Percentiles rank a stretch among this genome's conserved stretches.
These are phyloP conservation scores for Pholiota conissans DNA, from an alignment of 768 basidiomycete genomes.

Conservation along the genomic window DNA sequence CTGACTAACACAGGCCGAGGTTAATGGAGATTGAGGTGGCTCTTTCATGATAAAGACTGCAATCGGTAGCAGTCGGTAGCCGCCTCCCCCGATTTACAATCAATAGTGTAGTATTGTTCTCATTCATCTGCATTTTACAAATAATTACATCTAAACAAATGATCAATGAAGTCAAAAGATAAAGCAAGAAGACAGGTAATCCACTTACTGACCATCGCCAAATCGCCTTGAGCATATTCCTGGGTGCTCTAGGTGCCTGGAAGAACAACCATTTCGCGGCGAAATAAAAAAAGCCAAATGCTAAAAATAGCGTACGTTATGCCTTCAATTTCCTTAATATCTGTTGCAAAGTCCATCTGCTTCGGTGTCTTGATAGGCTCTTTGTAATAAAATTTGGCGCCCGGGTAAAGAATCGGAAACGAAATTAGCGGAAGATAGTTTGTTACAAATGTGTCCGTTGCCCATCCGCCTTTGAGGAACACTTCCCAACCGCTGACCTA, in stretches of 20 bases:
- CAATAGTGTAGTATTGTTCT: background rate
- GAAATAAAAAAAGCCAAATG: background rate
- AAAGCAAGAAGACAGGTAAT: background rate
- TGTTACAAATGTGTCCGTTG: constrained; percentile 71
- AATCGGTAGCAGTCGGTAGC: background rate
- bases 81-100: too few species aligned
- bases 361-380: constrained; percentile 42
- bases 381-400: constrained; percentile 55
- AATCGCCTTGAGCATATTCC: constrained; percentile 63
- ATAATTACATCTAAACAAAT: background rate
- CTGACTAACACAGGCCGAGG: background rate
- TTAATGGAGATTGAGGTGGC: background rate
- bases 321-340: constrained; percentile 70
- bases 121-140: background rate
- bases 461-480: constrained; percentile 45
- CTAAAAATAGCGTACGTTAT: constrained; percentile 42
- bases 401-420: constrained; percentile 76
- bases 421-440: constrained; percentile 71
- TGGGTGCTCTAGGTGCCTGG: constrained; percentile 65
- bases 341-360: constrained; percentile 87
- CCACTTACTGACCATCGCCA: constrained; percentile 78
- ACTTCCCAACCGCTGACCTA: constrained; percentile 47
- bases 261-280: background rate
- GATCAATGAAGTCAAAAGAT: background rate
- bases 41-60: background rate